Percentiles rank a stretch among this genome's conserved stretches.
Conservation (phyloP, 305 asterid genomes). For the Solanum hybrid region DNA sequence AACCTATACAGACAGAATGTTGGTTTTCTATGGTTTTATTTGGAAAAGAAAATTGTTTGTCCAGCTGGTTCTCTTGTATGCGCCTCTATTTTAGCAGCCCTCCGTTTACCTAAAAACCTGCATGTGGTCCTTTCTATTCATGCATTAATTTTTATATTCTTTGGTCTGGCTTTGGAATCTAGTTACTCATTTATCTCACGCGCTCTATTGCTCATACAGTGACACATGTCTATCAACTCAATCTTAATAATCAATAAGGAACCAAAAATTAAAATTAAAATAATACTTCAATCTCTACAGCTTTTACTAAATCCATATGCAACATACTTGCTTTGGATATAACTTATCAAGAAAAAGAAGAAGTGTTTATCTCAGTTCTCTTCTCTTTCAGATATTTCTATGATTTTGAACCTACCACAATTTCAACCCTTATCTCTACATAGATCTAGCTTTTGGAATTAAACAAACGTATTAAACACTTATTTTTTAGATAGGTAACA, state of each 20-base stretch:
- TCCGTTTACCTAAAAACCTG: not conserved
- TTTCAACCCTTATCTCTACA: not conserved
- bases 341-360: not conserved
- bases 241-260: not conserved
- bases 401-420: not conserved
- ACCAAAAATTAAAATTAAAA: not conserved
- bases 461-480: not conserved
- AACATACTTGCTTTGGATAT: not conserved
- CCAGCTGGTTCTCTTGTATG: not conserved
- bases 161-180: not conserved
- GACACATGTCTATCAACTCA: not conserved
- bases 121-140: not conserved
- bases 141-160: not conserved
- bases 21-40: not conserved
- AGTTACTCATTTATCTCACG: not conserved
- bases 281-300: not conserved
- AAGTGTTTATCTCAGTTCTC: not conserved
- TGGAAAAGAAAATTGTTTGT: not conserved
- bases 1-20: not conserved
- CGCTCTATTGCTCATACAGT: not conserved
- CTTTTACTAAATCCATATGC: not conserved
- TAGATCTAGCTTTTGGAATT: not conserved
- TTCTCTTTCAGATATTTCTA: not conserved
- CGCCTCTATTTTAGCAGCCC: not conserved
- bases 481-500: not conserved